A percentile compares a stretch with the other conserved stretches of the same genome.
Evolutionary conservation across 2,329 filamentous ascomycete species (phyloP).

Genomic region (Dothistroma pini): DNA sequence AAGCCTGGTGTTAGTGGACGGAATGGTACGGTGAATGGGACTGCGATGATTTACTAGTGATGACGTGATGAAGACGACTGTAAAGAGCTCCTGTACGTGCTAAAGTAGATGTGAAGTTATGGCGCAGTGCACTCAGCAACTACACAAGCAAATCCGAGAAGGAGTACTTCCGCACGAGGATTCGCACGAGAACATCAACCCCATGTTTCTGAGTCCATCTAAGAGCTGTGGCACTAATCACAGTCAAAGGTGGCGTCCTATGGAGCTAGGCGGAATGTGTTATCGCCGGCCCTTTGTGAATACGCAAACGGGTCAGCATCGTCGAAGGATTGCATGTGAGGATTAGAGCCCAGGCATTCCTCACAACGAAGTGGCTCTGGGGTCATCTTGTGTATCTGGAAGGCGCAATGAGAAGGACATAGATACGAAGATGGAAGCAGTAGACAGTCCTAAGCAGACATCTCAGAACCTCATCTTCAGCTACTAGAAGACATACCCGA

Average conservation of each 20-base stretch:
- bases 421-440: not conserved
- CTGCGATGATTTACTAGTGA: not conserved
- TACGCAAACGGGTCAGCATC: not conserved
- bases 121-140: too few relatives aligned
- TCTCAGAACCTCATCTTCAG: not conserved
- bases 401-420: not conserved
- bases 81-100: too few relatives aligned
- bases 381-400: not conserved
- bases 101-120: too few relatives aligned
- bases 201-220: too few relatives aligned
- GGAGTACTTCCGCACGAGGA: too few relatives aligned
- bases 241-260: too few relatives aligned
- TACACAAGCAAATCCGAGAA: too few relatives aligned
- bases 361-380: not conserved
- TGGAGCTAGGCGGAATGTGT: not conserved
- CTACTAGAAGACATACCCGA: not conserved
- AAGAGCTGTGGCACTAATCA: too few relatives aligned
- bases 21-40: not conserved
- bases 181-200: too few relatives aligned
- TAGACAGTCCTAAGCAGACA: not conserved
- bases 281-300: not conserved
- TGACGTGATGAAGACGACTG: not conserved
- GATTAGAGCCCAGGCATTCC: not conserved
- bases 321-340: not conserved
- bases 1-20: constrained; percentile 28